A percentile compares a stretch with the other conserved stretches of the same genome.
Conservation (phyloP, 495 filamentous ascomycete species). For the Copromyces sp. region DNA sequence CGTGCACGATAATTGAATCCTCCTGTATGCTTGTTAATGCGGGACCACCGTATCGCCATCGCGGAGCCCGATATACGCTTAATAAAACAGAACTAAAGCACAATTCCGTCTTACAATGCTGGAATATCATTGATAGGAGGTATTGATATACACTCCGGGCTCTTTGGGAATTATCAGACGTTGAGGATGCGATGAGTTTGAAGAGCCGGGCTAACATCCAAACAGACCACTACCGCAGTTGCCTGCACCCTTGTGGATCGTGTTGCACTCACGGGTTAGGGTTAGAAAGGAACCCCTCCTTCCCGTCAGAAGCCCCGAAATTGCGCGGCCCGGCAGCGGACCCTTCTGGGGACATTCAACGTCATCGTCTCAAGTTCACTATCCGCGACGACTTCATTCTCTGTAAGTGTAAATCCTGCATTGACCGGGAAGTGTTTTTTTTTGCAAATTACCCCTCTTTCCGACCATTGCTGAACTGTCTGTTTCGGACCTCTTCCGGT, state of each 20-base stretch:
- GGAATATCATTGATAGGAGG: not conserved
- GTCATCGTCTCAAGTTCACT: not conserved
- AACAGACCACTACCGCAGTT: not conserved
- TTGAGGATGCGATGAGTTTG: not conserved
- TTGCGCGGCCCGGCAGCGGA: not conserved
- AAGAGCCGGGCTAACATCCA: not conserved
- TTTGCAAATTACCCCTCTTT: not conserved
- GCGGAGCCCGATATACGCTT: not conserved
- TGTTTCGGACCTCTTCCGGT: not conserved
- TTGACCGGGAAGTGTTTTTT: not conserved
- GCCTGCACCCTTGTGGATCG: not conserved
- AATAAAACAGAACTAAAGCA: not conserved
- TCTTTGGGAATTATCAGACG: not conserved
- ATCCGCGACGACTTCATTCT: not conserved
- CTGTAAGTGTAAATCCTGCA: not conserved
- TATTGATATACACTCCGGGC: not conserved
- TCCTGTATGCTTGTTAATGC: not conserved
- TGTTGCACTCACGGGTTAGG: not conserved
- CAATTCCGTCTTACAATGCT: rapidly evolving
- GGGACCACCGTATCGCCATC: not conserved
- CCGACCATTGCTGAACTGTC: not conserved
- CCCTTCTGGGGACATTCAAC: not conserved
- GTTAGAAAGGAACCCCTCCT: not conserved
- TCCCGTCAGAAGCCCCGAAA: not conserved
- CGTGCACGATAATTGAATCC: not conserved